phyloP scores from a whole-genome alignment of 176 grass and related monocot species.

The Tuctoria greenei region DNA sequence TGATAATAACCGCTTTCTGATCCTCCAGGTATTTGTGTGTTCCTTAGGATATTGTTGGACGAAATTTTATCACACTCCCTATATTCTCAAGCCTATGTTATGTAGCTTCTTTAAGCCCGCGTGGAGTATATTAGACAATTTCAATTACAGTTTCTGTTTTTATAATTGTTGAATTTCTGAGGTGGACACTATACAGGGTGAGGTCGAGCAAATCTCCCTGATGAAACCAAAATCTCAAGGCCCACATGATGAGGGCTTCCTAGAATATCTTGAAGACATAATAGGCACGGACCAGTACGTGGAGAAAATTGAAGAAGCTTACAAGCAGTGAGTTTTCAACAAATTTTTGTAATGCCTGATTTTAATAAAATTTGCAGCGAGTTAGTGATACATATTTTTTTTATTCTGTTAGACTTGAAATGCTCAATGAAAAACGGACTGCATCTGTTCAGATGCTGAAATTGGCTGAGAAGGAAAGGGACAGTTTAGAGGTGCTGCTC shows the following conservation, averaged over 20 bases:
- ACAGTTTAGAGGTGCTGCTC: slow-evolving; percentile 76
- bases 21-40: slow-evolving; percentile 72
- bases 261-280: slow-evolving; percentile 98
- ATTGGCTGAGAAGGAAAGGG: slow-evolving; percentile 97
- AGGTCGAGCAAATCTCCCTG: slow-evolving; percentile 97
- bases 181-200: slow-evolving; percentile 58
- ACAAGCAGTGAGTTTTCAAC: slow-evolving; percentile 76
- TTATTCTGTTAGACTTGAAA: slow-evolving; percentile 63
- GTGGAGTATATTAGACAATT: neutral
- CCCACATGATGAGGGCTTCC: slow-evolving; percentile 92
- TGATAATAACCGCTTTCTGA: slow-evolving; percentile 97
- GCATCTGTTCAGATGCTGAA: slow-evolving; percentile 89
- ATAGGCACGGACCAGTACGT: slow-evolving; percentile 94
- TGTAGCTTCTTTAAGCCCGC: neutral
- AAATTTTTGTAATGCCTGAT: slow-evolving; percentile 10
- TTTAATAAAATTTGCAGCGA: slow-evolving; percentile 18
- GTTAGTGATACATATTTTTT: slow-evolving; percentile 33
- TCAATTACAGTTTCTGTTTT: slow-evolving; percentile 2
- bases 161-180: slow-evolving; percentile 30
- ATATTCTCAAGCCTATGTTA: neutral
- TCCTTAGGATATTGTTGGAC: slow-evolving; percentile 16
- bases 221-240: slow-evolving; percentile 98
- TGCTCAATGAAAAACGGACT: slow-evolving; percentile 81
- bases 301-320: slow-evolving; percentile 93
- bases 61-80: neutral